These are phyloP conservation scores for Saturnispora dispora DNA, from an alignment of 805 yeast genomes.

Conservation along the genomic window DNA sequence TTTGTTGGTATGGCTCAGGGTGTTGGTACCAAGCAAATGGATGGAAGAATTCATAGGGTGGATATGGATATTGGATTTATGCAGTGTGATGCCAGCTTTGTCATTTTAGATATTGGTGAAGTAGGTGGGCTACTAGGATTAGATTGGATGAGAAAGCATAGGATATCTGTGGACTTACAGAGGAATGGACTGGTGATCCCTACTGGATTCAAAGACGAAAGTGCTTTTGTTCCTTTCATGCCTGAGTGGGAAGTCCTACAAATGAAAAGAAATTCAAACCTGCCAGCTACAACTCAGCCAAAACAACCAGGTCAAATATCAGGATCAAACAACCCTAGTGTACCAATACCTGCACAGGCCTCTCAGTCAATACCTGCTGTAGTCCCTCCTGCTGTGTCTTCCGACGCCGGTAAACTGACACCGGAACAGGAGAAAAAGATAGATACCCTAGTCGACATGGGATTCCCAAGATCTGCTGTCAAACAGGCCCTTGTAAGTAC, in stretches of 20 bases:
- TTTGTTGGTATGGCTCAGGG: conserved; percentile 82
- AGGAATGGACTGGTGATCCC: conserved; percentile 40
- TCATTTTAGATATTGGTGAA: conserved; percentile 54
- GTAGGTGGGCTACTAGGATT: conserved; percentile 78
- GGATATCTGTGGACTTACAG: conserved; percentile 68
- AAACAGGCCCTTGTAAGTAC: conserved; percentile 55
- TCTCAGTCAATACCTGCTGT: not conserved
- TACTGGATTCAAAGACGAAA: conserved; percentile 39
- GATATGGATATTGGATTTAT: conserved; percentile 69
- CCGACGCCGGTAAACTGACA: conserved; percentile 13
- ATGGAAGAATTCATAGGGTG: conserved; percentile 83
- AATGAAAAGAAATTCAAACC: conserved; percentile 17
- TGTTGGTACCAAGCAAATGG: conserved; percentile 71
- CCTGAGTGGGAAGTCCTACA: conserved; percentile 16
- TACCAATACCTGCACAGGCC: not conserved
- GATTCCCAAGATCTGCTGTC: conserved; percentile 61
- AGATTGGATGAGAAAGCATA: conserved; percentile 86
- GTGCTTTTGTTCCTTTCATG: conserved; percentile 11
- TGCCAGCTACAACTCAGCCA: not conserved
- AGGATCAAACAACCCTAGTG: not conserved
- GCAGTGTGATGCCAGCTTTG: conserved; percentile 58
- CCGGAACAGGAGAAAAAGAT: conserved; percentile 22
- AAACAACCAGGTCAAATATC: not conserved
- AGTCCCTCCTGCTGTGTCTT: conserved; percentile 13
- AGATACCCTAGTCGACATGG: conserved; percentile 50